Base-by-base conservation (phyloP, 148 eudicot genomes). In the Suaeda aralocaspica region DNA sequence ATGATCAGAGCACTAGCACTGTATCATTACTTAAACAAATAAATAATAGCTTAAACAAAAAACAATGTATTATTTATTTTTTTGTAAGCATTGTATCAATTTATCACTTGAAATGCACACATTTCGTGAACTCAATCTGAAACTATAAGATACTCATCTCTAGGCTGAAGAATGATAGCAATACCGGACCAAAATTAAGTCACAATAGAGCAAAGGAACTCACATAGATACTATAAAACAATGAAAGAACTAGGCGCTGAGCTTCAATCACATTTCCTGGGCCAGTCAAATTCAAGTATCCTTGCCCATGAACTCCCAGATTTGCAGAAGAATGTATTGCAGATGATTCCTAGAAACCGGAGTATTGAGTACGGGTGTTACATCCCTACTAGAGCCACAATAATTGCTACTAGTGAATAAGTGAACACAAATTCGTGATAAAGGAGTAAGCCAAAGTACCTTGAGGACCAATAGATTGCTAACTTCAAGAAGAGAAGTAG, bases 221-320 rank as follows among this genome's bases (percentile, higher is more conserved):
- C 84, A 94, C 98, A 81, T 77, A 83, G 73, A 94, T 85, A 71
- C 88, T 87, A 77, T 83, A 91, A 71, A 91, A 94, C 64, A 94
- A 75, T 58, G 98, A 94, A 44, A 94, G 77, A 77, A 91, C 85
- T 79, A 94, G 82, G 53, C 85, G 98, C 72, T 94, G 92, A 77
- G 97, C 98, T 87, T 94, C 97, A 75, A 94, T 84, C 58, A 91
- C 51, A 84, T 91, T 92, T 78, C 98, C 98, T 39, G 89, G 86
- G 64, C 98, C 98, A 71, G 97, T 75, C 82, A 94, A 77, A 77
- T 94, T 91, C 80, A 94, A 62, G 59, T 81, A 86, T 49, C 98
- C 98, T 81, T 94, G 98, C 68, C 98, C 98, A 80, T 94, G 97
- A 76, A 94, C 74, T 79, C 96, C 98, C 81, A 94, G 76, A 86